Conservation (phyloP, 2,329 filamentous ascomycete species). For the Calonectria pseudoreteaudii region DNA sequence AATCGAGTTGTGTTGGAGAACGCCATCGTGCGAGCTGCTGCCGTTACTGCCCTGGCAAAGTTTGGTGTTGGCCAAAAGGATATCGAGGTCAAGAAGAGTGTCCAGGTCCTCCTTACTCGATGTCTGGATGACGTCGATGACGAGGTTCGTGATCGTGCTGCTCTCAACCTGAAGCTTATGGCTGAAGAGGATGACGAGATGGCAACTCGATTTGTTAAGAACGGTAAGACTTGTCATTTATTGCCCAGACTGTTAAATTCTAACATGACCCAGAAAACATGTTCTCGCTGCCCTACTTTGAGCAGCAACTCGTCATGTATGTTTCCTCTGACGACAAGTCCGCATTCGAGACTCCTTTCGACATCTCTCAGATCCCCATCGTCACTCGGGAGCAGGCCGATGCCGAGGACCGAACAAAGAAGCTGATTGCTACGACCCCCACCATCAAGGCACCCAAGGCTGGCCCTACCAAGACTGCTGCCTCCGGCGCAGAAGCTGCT, state of each 20-base stretch:
- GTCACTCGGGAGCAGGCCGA: constrained; percentile 96
- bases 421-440: constrained; percentile 91
- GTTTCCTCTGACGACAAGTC: constrained; percentile 92
- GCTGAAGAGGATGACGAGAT: constrained; percentile 90
- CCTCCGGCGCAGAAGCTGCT: constrained; percentile 77
- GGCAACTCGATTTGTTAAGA: constrained; percentile 90
- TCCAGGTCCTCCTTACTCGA: constrained; percentile 89
- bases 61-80: constrained; percentile 98
- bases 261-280: constrained; percentile 76
- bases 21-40: constrained; percentile 92
- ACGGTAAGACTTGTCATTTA: constrained; percentile 65
- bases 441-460: constrained; percentile 93
- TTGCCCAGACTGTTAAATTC: neutral
- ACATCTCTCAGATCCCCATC: constrained; percentile 89
- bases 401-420: constrained; percentile 96
- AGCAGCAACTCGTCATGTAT: constrained; percentile 97
- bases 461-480: constrained; percentile 77
- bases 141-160: constrained; percentile 95
- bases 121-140: constrained; percentile 98
- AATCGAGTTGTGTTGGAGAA: constrained; percentile 98
- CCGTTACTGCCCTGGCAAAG: constrained; percentile 94
- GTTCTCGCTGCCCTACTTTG: constrained; percentile 93
- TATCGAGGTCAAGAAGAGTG: constrained; percentile 95
- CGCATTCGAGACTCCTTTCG: constrained; percentile 87
- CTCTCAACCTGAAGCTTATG: constrained; percentile 93